Evolutionary conservation across 768 basidiomycete genomes (phyloP).

Genomic region (Crepidotus variabilis): DNA sequence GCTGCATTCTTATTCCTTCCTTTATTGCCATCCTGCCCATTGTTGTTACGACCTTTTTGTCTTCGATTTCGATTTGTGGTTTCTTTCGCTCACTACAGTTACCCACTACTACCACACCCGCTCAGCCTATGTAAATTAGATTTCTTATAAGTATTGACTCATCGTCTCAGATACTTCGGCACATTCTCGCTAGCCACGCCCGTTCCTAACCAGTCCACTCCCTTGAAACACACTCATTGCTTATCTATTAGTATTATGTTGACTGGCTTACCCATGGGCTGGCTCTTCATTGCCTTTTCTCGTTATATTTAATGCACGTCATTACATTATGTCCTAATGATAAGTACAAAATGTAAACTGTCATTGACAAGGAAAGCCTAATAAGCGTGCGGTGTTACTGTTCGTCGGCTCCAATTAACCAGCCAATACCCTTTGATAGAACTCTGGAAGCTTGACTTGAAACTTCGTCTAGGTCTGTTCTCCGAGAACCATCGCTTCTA

Average conservation of each 20-base stretch:
- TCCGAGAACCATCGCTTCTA: conserved; percentile 34
- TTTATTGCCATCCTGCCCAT: not conserved
- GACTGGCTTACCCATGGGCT: not conserved
- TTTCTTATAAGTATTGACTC: not conserved
- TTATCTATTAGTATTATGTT: not conserved
- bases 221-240: not conserved
- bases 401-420: conserved; percentile 90
- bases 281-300: not conserved
- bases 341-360: not conserved
- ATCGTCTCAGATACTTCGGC: not conserved
- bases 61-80: not conserved
- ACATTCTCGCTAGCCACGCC: not conserved
- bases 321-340: not conserved
- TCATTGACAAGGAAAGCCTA: not conserved
- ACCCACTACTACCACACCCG: not conserved
- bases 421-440: conserved; percentile 89
- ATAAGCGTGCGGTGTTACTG: conserved; percentile 16
- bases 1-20: conserved; percentile 1
- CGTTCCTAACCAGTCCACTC: not conserved
- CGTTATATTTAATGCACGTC: not conserved
- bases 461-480: conserved; percentile 55
- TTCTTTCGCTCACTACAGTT: not conserved
- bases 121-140: not conserved
- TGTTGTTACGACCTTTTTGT: conserved; percentile 1
- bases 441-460: conserved; percentile 74